Evolutionary conservation across 2,329 filamentous ascomycete species (phyloP).

Genomic region (Ceratocystis destructans): DNA sequence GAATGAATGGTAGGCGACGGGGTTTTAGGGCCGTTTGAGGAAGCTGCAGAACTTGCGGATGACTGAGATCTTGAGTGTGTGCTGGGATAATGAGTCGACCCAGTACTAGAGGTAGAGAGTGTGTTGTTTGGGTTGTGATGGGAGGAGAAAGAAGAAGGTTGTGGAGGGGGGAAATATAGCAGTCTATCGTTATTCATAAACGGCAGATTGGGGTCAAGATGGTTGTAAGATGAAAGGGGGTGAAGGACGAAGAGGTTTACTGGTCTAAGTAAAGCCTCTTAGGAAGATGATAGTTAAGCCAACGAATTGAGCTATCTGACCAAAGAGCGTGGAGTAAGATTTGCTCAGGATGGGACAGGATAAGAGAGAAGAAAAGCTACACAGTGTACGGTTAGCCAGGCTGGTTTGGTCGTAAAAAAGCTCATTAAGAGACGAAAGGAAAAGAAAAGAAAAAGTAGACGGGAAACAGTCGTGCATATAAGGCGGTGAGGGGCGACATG

Average conservation of each 20-base stretch:
- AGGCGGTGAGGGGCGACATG: slow-evolving; percentile 5
- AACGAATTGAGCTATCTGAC: background rate
- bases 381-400: slow-evolving; percentile 2
- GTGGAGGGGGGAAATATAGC: slow-evolving; percentile 56
- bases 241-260: background rate
- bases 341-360: background rate
- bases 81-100: slow-evolving; percentile 48
- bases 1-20: slow-evolving; percentile 56
- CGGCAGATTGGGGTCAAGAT: slow-evolving; percentile 30
- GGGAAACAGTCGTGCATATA: slow-evolving; percentile 5
- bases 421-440: background rate
- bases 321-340: background rate
- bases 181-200: slow-evolving; percentile 57
- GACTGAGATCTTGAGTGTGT: slow-evolving; percentile 41
- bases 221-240: background rate
- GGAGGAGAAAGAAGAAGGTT: slow-evolving; percentile 54
- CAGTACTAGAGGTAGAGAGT: slow-evolving; percentile 52
- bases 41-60: slow-evolving; percentile 38
- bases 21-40: slow-evolving; percentile 56
- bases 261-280: background rate
- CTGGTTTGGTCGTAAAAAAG: background rate
- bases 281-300: background rate
- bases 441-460: slow-evolving; percentile 1
- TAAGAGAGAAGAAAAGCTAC: background rate
- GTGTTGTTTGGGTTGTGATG: slow-evolving; percentile 51